Evolutionary conservation across 257 asterid species (phyloP), one percentile per base, ranked within the genome.

Genomic region (Rhazya stricta): DNA sequence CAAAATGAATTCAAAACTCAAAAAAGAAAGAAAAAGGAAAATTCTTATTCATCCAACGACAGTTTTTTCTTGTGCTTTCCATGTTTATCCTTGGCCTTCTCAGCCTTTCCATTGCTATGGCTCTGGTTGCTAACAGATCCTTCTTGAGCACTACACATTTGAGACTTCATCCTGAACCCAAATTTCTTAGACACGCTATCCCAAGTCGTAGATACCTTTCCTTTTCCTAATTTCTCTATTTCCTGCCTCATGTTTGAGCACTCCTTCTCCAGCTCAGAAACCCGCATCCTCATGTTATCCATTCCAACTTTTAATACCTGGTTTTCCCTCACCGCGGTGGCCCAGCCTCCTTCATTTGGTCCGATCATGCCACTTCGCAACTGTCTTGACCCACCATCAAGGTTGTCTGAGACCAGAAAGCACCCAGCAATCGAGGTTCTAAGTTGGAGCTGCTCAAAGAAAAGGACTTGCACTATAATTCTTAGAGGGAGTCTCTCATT

Each of bases 241-340:
- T 94, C 96, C 42, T 86, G 89, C 79, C 91, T 87, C 99, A 94
- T 94, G 79, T 63, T 85, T 7, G 97, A 85, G 65, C 99, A 94
- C 81, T 94, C 99, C 71, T 89, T 92, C 84, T 94, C 99, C 1
- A 94, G 97, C 83, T 92, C 98, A 2, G 87, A 83, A n/a, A 94
- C 99, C 56, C 98, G 84, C 79, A 84, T 76, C 80, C 93, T 92
- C 99, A 94, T 94, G 86, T 80, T 94, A 58, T 94, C 97, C 99
- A 94, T 94, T 48, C 99, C 96, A 27, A 94, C 97, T 87, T 90
- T 94, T 86, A 94, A n/a, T 57, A 94, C 98, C 81, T 92, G 97
- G 82, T 94, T 94, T 81, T 94, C 98, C 76, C 96, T 84, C 78
- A 89, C 96, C 0, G 97, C 94, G 0, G 93, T 86, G 53, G 86